phyloP scores from a whole-genome alignment of 306 rosid species.

The Rosa persica region DNA sequence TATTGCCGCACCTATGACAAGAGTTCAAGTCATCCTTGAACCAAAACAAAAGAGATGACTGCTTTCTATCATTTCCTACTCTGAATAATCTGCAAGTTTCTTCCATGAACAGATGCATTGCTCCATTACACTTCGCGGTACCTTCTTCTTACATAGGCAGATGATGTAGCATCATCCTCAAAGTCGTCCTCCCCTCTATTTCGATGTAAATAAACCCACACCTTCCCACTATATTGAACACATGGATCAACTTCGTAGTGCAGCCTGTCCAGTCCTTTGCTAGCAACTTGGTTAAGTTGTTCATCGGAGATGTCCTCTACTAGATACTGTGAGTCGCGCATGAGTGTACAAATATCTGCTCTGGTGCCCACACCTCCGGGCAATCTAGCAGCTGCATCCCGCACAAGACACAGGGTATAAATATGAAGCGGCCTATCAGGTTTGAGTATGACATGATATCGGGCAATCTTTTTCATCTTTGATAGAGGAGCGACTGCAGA shows the following conservation, averaged over 20 bases:
- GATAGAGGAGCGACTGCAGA: constrained; percentile 69
- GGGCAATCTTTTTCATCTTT: constrained; percentile 44
- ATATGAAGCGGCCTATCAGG: constrained; percentile 59
- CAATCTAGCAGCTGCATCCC: constrained; percentile 79
- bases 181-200: constrained; percentile 70
- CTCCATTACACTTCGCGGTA: neutral
- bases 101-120: neutral
- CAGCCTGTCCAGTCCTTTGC: constrained; percentile 62
- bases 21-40: neutral
- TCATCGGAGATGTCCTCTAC: constrained; percentile 62
- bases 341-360: constrained; percentile 64
- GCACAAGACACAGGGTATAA: constrained; percentile 58
- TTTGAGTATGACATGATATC: constrained; percentile 66
- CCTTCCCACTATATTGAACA: constrained; percentile 57
- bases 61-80: neutral
- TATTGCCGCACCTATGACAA: neutral
- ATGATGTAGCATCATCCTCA: constrained; percentile 65
- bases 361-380: constrained; percentile 76
- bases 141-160: constrained; percentile 46
- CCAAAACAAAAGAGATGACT: constrained; percentile 10
- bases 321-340: constrained; percentile 65
- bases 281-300: constrained; percentile 53
- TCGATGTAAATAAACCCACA: constrained; percentile 73
- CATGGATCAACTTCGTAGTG: constrained; percentile 72
- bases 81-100: neutral